Base-by-base conservation (phyloP, 345 rosid species). In the Atalantia buxifolia region DNA sequence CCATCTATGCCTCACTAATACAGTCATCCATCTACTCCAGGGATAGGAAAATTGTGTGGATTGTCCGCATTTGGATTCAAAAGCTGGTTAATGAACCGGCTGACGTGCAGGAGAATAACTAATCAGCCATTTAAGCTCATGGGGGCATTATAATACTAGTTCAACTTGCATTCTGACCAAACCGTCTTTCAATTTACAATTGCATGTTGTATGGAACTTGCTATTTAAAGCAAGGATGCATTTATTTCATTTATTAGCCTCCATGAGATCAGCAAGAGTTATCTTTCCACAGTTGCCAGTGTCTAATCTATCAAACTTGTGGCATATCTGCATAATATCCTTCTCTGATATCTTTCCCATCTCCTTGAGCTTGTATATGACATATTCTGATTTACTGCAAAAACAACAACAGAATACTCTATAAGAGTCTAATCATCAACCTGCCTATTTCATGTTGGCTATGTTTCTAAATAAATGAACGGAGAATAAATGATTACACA, bases 301-400 rank as follows among this genome's bases (percentile, higher is more conserved):
- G 80, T 93, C 97, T 36, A 94, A 85, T 87, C 85, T 83, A 55
- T 90, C 97, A 80, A 94, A 91, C 81, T 85, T 89, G 64, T 78
- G 38, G 63, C 85, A 83, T 21, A 94, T 89, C 83, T 79, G 91
- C 66, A 78, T 36, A 62, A 91, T 78, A 81, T 94, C 98, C 57
- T 87, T 90, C 60, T 90, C 91, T 4, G 93, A 79, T 69, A 92
- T 83, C 84, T 87, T 89, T 30, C 83, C 90, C 94, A 92, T 90
- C 84, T 89, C 92, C 85, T 86, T 91, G 62, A 92, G 90, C 88
- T 90, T 90, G 92, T 91, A 92, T 84, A 95, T 85, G 18, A 88
- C 92, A 77, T 81, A 95, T 81, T 93, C 98, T 16, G 93, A 86
- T 84, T 88, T 90, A 77, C 97, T 91, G 86, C 82, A 77, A 22